Conservation (phyloP, 2,329 filamentous ascomycete species). For the Lecanicillium sp. region DNA sequence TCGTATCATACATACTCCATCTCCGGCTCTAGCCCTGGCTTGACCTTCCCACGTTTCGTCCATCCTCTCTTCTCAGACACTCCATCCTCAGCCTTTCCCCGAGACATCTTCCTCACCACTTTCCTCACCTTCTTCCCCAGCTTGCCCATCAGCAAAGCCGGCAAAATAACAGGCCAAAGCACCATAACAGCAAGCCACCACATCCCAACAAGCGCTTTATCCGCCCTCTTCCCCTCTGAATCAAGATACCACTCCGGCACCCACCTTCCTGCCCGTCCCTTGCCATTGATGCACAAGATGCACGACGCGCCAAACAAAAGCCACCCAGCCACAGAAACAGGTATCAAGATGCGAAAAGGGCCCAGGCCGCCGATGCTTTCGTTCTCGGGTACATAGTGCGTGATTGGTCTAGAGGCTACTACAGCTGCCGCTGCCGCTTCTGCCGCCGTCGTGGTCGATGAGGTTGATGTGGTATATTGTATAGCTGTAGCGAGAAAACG, state of each 20-base stretch:
- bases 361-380: slow-evolving; percentile 1
- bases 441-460: too few species aligned
- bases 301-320: slow-evolving; percentile 22
- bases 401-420: too few species aligned
- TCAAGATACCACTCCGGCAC: slow-evolving; percentile 26
- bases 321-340: slow-evolving; percentile 20
- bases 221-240: slow-evolving; percentile 11
- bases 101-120: neutral
- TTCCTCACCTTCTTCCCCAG: neutral
- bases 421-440: too few species aligned
- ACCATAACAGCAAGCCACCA: slow-evolving; percentile 23
- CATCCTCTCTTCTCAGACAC: neutral
- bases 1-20: too few species aligned
- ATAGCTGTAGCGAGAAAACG: too few species aligned
- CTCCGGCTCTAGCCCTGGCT: too few species aligned
- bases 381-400: too few species aligned
- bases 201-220: slow-evolving; percentile 14
- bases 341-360: slow-evolving; percentile 15
- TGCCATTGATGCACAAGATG: slow-evolving; percentile 22
- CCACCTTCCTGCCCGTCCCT: slow-evolving; percentile 20
- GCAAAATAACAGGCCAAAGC: slow-evolving; percentile 50
- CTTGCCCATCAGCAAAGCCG: slow-evolving; percentile 46
- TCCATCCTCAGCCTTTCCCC: neutral
- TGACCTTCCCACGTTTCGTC: too few species aligned
- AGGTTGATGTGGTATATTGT: too few species aligned